Conservation (phyloP, 176 grass and related monocot species). For the Tuctoria greenei region DNA sequence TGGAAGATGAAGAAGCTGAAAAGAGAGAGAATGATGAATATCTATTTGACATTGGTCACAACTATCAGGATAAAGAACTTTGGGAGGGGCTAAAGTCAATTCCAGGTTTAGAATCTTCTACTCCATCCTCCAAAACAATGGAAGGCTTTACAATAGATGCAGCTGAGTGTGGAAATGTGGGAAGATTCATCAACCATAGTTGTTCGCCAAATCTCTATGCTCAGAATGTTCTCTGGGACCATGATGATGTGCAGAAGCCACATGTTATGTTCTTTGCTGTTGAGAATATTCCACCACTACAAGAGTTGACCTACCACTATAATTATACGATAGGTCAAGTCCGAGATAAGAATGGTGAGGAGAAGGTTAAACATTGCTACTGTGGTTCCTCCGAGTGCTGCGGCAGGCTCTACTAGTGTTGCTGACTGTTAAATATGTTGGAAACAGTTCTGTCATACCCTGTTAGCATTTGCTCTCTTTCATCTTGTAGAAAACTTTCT, state of each 20-base stretch:
- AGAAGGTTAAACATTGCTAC: conserved; percentile 35
- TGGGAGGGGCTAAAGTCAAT: conserved; percentile 49
- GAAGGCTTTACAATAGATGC: conserved; percentile 74
- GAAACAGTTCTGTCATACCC: conserved; percentile 13
- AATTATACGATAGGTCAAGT: conserved; percentile 61
- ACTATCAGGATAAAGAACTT: conserved; percentile 59
- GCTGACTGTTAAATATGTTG: neutral
- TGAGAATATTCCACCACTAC: conserved; percentile 63
- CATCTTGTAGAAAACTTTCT: neutral
- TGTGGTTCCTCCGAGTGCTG: conserved; percentile 41
- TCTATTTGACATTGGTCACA: conserved; percentile 71
- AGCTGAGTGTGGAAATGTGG: conserved; percentile 53
- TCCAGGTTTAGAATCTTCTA: conserved; percentile 35
- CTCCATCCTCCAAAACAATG: conserved; percentile 23
- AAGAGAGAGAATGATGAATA: conserved; percentile 59
- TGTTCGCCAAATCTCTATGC: conserved; percentile 79
- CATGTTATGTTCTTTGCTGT: conserved; percentile 70
- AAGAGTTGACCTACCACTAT: conserved; percentile 76
- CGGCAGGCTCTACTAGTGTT: conserved; percentile 45
- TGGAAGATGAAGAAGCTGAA: conserved; percentile 56
- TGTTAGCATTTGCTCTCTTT: neutral
- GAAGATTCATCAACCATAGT: conserved; percentile 79
- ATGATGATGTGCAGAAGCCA: conserved; percentile 56
- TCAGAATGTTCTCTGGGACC: conserved; percentile 70
- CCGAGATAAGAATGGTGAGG: conserved; percentile 42